Percentiles rank a stretch among this genome's conserved stretches.
Conservation (phyloP, 1,139 yeast genomes). For the Protomyces inouyei region DNA sequence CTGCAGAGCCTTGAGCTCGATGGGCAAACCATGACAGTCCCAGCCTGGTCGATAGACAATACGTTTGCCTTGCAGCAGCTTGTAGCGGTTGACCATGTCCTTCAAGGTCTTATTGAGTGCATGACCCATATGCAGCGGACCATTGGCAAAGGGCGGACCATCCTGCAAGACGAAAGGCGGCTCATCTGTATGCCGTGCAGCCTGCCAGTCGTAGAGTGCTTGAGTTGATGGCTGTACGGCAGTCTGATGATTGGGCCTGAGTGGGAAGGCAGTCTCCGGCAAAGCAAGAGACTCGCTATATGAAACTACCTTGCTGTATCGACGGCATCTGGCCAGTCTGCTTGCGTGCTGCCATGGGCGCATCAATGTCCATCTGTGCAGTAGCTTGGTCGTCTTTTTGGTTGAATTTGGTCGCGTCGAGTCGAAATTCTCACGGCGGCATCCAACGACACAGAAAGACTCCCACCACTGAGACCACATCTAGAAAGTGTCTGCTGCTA, state of each 20-base stretch:
- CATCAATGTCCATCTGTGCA: neutral
- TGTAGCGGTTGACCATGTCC: conserved; percentile 73
- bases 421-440: neutral
- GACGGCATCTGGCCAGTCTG: neutral
- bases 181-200: neutral
- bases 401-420: neutral
- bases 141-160: conserved; percentile 99
- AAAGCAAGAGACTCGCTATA: conserved; percentile 11
- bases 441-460: neutral
- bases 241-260: conserved; percentile 13
- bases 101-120: conserved; percentile 83
- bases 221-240: neutral
- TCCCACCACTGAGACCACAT: no score
- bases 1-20: conserved; percentile 76
- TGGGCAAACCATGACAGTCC: conserved; percentile 98
- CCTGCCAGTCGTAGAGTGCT: conserved; percentile 18
- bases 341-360: neutral
- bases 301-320: neutral
- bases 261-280: conserved; percentile 18
- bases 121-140: conserved; percentile 89
- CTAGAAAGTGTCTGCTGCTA: no score
- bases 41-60: conserved; percentile 85
- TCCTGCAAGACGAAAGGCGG: conserved; percentile 67
- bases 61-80: conserved; percentile 56
- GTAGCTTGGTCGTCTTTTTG: neutral